A percentile compares a stretch with the other conserved stretches of the same genome.
These are phyloP conservation scores for Paradendryphiella salina DNA, from an alignment of 2,329 filamentous ascomycete genomes.

Conservation along the genomic window DNA sequence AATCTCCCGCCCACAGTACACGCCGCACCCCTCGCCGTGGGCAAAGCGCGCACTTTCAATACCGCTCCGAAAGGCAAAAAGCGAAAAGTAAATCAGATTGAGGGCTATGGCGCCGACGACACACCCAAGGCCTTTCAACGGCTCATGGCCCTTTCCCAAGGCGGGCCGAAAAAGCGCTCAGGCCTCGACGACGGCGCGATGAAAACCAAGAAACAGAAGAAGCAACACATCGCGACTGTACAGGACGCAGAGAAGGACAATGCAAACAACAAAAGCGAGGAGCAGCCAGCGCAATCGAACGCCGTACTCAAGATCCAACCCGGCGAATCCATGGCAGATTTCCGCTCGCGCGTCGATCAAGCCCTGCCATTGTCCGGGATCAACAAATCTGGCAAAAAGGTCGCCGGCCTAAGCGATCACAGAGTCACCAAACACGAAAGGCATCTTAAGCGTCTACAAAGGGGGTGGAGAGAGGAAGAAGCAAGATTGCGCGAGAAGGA, in stretches of 20 bases:
- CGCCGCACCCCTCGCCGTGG: conserved; percentile 62
- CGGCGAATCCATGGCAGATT: conserved; percentile 81
- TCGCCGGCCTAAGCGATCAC: conserved; percentile 66
- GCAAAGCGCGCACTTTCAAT: conserved; percentile 49
- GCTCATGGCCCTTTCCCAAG: conserved; percentile 73
- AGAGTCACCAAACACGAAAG: conserved; percentile 78
- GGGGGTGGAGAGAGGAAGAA: conserved; percentile 61
- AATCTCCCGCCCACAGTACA: conserved; percentile 64
- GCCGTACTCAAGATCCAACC: conserved; percentile 64
- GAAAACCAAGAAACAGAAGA: conserved; percentile 56
- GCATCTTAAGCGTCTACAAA: conserved; percentile 66
- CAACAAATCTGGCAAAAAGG: conserved; percentile 62
- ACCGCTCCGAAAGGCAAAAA: conserved; percentile 41
- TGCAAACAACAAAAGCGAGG: conserved; percentile 26
- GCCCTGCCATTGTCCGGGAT: conserved; percentile 76
- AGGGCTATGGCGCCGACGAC: conserved; percentile 69
- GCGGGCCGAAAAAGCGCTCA: conserved; percentile 55
- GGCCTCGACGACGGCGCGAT: conserved; percentile 71
- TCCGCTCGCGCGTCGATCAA: conserved; percentile 79
- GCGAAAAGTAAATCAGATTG: conserved; percentile 48
- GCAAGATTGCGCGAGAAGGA: conserved; percentile 68
- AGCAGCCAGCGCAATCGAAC: conserved; percentile 19
- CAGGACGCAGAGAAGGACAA: conserved; percentile 13
- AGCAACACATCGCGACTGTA: conserved; percentile 1
- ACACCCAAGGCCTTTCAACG: conserved; percentile 85